Evolutionary conservation across 306 rosid genomes (phyloP).

Genomic region (Hippophae gyantsensis): DNA sequence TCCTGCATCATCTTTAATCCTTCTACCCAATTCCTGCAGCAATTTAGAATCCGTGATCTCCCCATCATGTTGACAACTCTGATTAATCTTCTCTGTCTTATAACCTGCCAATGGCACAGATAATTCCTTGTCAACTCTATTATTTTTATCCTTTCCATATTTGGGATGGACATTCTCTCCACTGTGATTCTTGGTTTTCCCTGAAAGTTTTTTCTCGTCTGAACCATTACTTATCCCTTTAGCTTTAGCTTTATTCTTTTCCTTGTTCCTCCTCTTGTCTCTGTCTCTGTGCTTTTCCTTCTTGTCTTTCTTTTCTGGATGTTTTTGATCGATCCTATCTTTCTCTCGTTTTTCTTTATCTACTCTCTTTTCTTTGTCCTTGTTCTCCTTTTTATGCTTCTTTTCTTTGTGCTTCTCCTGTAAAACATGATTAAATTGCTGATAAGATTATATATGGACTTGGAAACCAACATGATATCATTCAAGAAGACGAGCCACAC

Average conservation of each 20-base stretch:
- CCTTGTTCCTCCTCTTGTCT: conserved; percentile 32
- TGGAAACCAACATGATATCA: conserved; percentile 2
- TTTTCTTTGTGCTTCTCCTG: conserved; percentile 70
- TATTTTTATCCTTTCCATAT: conserved; percentile 30
- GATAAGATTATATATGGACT: conserved; percentile 6
- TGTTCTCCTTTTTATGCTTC: conserved; percentile 69
- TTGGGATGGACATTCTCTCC: conserved; percentile 38
- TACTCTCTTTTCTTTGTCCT: conserved; percentile 66
- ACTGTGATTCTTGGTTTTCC: conserved; percentile 28
- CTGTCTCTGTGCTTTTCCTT: conserved; percentile 60
- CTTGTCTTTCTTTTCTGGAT: conserved; percentile 64
- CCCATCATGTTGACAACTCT: conserved; percentile 37
- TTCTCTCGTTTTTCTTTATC: conserved; percentile 62
- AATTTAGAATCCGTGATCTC: conserved; percentile 46
- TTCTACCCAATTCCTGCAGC: conserved; percentile 50
- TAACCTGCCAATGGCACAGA: conserved; percentile 34
- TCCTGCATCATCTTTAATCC: conserved; percentile 43
- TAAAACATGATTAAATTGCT: conserved; percentile 4
- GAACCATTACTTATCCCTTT: conserved; percentile 37
- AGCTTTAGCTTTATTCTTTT: conserved; percentile 31
- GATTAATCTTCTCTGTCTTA: conserved; percentile 48
- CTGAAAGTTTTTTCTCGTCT: conserved; percentile 47
- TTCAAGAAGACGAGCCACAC: too few species aligned
- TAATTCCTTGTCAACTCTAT: conserved; percentile 38
- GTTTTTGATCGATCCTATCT: conserved; percentile 63